Conservation (phyloP, 306 rosid species). For the Medicago lupulina region DNA sequence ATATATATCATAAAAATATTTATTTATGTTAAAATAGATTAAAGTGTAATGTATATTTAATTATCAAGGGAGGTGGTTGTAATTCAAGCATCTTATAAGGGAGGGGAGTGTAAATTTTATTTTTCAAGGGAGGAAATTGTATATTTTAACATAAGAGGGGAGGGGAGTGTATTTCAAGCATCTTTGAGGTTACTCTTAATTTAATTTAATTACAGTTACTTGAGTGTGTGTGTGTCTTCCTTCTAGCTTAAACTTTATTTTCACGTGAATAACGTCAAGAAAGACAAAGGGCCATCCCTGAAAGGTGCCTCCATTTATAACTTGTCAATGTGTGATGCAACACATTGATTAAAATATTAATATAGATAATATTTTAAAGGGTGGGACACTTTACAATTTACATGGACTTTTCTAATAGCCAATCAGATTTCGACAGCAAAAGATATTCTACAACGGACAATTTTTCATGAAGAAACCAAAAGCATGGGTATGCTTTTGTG, state of each 20-base stretch:
- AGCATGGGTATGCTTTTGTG: neutral
- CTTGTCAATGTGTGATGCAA: constrained; percentile 58
- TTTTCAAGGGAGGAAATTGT: no score
- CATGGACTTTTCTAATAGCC: constrained; percentile 45
- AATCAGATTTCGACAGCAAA: constrained; percentile 55
- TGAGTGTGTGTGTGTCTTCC: constrained; percentile 34
- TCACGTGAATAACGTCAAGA: constrained; percentile 66
- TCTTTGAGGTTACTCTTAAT: no score
- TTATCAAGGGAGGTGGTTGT: no score
- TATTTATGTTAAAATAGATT: no score
- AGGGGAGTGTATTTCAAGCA: no score
- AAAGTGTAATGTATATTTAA: no score
- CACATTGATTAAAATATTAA: constrained; percentile 46
- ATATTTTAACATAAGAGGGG: no score
- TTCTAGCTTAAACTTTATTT: constrained; percentile 16
- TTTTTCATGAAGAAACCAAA: constrained; percentile 44
- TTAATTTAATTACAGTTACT: constrained; percentile 6
- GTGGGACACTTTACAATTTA: constrained; percentile 49
- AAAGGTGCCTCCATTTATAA: constrained; percentile 48
- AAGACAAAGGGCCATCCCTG: constrained; percentile 43
- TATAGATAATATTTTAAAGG: constrained; percentile 37
- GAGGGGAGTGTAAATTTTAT: no score
- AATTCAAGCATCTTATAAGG: no score
- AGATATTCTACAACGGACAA: constrained; percentile 54
- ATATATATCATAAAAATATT: no score